Base-by-base conservation (phyloP, 1,139 yeast genomes). In the Arxiozyma bovina region DNA sequence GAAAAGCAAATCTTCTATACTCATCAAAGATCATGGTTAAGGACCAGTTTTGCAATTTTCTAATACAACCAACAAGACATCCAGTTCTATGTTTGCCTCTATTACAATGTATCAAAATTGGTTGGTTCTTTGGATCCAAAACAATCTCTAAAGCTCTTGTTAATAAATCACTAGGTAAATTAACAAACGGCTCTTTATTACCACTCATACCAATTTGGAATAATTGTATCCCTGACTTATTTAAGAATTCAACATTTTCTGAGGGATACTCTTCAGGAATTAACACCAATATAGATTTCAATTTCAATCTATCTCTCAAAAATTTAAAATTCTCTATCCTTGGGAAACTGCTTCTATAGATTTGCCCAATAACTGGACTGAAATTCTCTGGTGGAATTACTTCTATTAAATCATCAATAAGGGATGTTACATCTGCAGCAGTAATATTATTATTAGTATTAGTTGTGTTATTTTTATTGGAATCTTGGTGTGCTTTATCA, bases 1-100 rank as follows among this genome's bases (percentile, higher is more conserved):
- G 99, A 54, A 87, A 87, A 6, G 98, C 96, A 74, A 89, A 93
- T 64, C 93, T 79, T 57, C 98, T 75, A 70, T 93, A 93, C 67
- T 93, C 99, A 64, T 93, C 98, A 66, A 93, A 89, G 21, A 91
- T 93, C 79, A 91, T 87, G 1, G 96, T 85, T 61, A 89, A 71
- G 1, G 96, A 85, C 99, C 99, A 93, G 58, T 84, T 82, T 67
- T 93, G 98, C 53, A 91, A 72, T 62, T 94, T 77, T 57, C 99
- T 74, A 46, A 93, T 76, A 61, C 96, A 93, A 1, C 99, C 99
- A 12, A 93, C 93, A 20, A 93, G 75, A 70, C 98, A 93, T 0
- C 99, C 99, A 0, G 99, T 93, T 61, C 99, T 78, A 68, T 93
- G 99, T 64, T 93, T 93, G 9, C 99, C 99, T 56, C 97, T 75